A percentile compares a stretch with the other conserved stretches of the same genome.
Evolutionary conservation across 1,139 yeast genomes (phyloP).

Genomic region (Yamadazyma dushanensis): DNA sequence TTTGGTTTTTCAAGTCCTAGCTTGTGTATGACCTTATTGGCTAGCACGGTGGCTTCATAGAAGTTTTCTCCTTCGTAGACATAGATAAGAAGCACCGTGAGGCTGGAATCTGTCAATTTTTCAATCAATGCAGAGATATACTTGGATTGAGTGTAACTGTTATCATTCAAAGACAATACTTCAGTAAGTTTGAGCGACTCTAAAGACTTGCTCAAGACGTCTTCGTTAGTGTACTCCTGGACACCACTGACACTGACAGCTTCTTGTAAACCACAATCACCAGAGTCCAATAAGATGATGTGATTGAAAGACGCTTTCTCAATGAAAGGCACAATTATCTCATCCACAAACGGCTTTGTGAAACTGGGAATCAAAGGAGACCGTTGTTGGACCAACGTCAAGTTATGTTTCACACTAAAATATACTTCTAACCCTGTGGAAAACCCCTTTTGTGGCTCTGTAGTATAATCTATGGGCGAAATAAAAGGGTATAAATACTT

Average conservation of each 20-base stretch:
- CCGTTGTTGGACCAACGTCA: slow-evolving; percentile 74
- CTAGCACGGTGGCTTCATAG: slow-evolving; percentile 64
- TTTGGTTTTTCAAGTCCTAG: slow-evolving; percentile 23
- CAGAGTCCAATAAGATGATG: slow-evolving; percentile 66
- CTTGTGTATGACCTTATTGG: slow-evolving; percentile 34
- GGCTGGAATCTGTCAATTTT: slow-evolving; percentile 13
- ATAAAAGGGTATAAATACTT: slow-evolving; percentile 75
- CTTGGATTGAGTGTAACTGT: slow-evolving; percentile 16
- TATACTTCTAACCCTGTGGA: slow-evolving; percentile 66
- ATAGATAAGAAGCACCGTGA: slow-evolving; percentile 42
- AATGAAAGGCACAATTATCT: slow-evolving; percentile 55
- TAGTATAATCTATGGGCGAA: slow-evolving; percentile 62
- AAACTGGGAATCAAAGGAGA: slow-evolving; percentile 79
- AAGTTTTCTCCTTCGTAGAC: slow-evolving; percentile 92
- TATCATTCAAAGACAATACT: slow-evolving; percentile 9
- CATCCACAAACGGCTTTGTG: slow-evolving; percentile 44
- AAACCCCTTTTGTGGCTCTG: slow-evolving; percentile 32
- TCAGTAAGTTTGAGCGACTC: slow-evolving; percentile 27
- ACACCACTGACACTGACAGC: slow-evolving; percentile 23
- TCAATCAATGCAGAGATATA: slow-evolving; percentile 18
- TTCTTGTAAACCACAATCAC: slow-evolving; percentile 59
- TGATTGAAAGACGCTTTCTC: slow-evolving; percentile 37
- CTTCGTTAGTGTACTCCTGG: slow-evolving; percentile 35
- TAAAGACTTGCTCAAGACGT: slow-evolving; percentile 31
- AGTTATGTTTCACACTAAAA: slow-evolving; percentile 31